Evolutionary conservation across 1,284 basidiomycete genomes (phyloP).

Genomic region (Apiotrichum veenhuisii): DNA sequence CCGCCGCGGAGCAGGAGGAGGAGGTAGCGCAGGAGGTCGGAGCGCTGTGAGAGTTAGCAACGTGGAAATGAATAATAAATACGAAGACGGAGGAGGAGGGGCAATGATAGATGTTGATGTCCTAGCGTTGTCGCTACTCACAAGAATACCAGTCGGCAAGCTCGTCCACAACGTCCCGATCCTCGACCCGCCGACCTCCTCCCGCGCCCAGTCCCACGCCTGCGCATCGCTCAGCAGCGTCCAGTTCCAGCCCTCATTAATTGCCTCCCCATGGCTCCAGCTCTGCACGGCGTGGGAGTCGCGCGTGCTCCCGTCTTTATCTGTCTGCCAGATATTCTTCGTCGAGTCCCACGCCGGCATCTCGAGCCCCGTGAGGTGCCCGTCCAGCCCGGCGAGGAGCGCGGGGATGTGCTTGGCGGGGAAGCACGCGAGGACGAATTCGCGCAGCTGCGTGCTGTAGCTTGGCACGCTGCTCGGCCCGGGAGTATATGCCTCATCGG

Average conservation of each 20-base stretch:
- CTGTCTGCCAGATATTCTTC: slow-evolving; percentile 47
- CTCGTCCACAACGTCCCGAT: slow-evolving; percentile 34
- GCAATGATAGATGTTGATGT: too few species aligned
- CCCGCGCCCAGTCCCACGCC: slow-evolving; percentile 2
- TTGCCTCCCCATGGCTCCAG: slow-evolving; percentile 33
- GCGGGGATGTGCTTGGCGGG: slow-evolving; percentile 11
- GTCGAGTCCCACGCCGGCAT: slow-evolving; percentile 7
- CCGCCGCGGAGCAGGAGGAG: slow-evolving; percentile 45
- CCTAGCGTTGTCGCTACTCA: too few species aligned
- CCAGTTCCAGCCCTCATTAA: slow-evolving; percentile 44
- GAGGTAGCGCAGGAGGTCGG: slow-evolving; percentile 48
- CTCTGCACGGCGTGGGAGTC: slow-evolving; percentile 20
- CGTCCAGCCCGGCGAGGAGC: slow-evolving; percentile 19
- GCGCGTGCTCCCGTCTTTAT: slow-evolving; percentile 25
- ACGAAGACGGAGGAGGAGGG: too few species aligned
- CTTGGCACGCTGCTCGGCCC: slow-evolving; percentile 20
- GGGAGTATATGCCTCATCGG: slow-evolving; percentile 34
- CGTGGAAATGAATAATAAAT: too few species aligned
- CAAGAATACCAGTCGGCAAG: slow-evolving; percentile 45
- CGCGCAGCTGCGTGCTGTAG: slow-evolving; percentile 24
- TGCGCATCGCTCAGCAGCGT: slow-evolving; percentile 34
- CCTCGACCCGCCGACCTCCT: neutral
- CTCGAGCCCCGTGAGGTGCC: slow-evolving; percentile 9
- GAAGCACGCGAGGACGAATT: slow-evolving; percentile 30
- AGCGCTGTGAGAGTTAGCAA: slow-evolving; percentile 22